These are phyloP conservation scores for Amanita rimosa DNA, from an alignment of 768 basidiomycete species.

Conservation along the genomic window DNA sequence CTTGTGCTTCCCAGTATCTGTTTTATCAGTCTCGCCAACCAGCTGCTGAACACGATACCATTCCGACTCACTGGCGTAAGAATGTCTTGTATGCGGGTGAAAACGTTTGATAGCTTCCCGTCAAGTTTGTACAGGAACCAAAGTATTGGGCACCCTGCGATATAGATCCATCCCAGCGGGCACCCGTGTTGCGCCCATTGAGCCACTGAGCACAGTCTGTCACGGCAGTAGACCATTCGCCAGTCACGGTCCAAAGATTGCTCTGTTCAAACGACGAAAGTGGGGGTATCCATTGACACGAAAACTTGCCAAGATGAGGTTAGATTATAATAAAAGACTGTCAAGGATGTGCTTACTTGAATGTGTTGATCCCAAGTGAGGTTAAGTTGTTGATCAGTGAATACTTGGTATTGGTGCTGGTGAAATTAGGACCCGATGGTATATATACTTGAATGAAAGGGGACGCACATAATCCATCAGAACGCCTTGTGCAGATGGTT, in stretches of 20 bases:
- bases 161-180: slow-evolving; percentile 53
- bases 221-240: slow-evolving; percentile 69
- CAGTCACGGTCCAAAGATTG: slow-evolving; percentile 66
- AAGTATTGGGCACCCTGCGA: slow-evolving; percentile 31
- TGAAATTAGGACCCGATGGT: background rate
- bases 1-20: slow-evolving; percentile 76
- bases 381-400: slow-evolving; percentile 43
- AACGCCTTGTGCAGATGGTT: slow-evolving; percentile 40
- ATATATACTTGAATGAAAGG: background rate
- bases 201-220: slow-evolving; percentile 75
- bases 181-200: slow-evolving; percentile 63
- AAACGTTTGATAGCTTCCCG: slow-evolving; percentile 48
- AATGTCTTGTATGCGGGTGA: slow-evolving; percentile 52
- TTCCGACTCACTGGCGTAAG: slow-evolving; percentile 37
- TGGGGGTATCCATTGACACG: slow-evolving; percentile 38
- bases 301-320: slow-evolving; percentile 22
- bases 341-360: slow-evolving; percentile 21
- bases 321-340: background rate
- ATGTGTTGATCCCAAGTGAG: slow-evolving; percentile 49
- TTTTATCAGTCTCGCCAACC: background rate
- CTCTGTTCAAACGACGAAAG: slow-evolving; percentile 34
- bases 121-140: slow-evolving; percentile 53
- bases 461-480: slow-evolving; percentile 52
- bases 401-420: slow-evolving; percentile 68
- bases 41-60: no score